These are phyloP conservation scores for Pestalotiopsis sp. DNA, from an alignment of 2,329 filamentous ascomycete genomes.

Conservation along the genomic window DNA sequence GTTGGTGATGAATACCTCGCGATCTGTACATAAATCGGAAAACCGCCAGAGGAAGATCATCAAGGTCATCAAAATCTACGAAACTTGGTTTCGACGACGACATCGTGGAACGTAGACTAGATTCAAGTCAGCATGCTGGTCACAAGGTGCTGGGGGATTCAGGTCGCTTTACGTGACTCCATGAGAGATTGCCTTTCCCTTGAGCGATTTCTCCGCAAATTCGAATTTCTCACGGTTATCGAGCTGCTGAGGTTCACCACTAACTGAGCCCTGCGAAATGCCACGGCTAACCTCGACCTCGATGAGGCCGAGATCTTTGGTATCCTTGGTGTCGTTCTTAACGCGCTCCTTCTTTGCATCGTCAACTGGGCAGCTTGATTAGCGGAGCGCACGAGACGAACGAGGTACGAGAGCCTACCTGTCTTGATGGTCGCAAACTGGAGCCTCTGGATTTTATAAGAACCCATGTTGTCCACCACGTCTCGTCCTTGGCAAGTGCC, in stretches of 20 bases:
- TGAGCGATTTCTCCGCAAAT: conserved; percentile 36
- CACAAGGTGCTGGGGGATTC: background rate
- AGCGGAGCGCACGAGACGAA: too few species aligned
- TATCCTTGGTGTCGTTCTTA: conserved; percentile 23
- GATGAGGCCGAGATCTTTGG: conserved; percentile 29
- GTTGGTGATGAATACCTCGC: conserved; percentile 19
- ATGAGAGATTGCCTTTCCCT: conserved; percentile 36
- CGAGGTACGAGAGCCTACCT: too few species aligned
- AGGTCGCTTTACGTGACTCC: conserved; percentile 29
- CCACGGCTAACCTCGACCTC: conserved; percentile 23
- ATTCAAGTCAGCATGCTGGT: conserved; percentile 5
- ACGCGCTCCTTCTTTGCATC: conserved; percentile 26
- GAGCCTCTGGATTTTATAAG: too few species aligned
- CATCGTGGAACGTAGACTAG: background rate
- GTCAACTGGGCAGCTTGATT: conserved; percentile 21
- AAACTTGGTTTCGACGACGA: background rate
- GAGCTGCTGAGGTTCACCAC: background rate
- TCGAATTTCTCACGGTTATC: conserved; percentile 15
- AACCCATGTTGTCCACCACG: too few species aligned
- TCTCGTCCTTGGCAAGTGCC: too few species aligned
- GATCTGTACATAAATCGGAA: conserved; percentile 30
- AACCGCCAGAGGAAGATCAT: background rate
- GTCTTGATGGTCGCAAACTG: too few species aligned
- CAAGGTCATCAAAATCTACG: background rate
- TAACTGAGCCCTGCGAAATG: background rate